Conservation (phyloP, 768 basidiomycete genomes). For the Pleurotus tuoliensis region DNA sequence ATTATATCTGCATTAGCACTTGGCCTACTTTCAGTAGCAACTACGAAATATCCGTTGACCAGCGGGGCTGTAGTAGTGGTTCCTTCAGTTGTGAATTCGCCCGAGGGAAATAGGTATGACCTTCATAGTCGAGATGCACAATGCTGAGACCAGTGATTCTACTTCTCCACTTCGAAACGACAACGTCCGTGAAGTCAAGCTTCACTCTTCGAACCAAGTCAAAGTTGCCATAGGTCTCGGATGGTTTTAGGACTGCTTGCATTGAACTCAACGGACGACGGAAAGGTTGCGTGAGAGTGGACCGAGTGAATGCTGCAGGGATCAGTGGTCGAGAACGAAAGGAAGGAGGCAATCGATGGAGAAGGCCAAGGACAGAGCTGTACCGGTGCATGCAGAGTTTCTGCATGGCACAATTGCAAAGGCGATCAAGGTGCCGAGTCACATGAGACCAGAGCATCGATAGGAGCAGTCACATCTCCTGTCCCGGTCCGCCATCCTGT, state of each 20-base stretch:
- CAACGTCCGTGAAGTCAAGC: conserved; percentile 76
- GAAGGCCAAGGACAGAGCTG: background rate
- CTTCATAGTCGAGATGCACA: conserved; percentile 89
- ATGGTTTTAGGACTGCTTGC: conserved; percentile 25
- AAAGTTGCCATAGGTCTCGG: conserved; percentile 67
- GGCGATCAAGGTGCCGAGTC: background rate
- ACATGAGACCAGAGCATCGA: background rate
- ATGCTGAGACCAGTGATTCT: conserved; percentile 83
- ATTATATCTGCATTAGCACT: background rate
- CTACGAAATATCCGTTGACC: conserved; percentile 88
- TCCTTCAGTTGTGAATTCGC: conserved; percentile 10
- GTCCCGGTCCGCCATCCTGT: background rate
- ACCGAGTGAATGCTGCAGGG: background rate
- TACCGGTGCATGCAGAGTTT: conserved; percentile 5
- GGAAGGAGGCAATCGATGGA: conserved; percentile 6
- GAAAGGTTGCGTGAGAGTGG: background rate
- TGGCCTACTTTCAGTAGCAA: conserved; percentile 78
- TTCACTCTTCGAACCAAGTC: conserved; percentile 76
- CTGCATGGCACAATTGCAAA: background rate
- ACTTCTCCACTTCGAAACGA: conserved; percentile 86
- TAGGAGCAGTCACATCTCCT: background rate
- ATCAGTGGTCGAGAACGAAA: background rate
- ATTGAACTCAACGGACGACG: conserved; percentile 10
- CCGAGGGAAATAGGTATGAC: conserved; percentile 33
- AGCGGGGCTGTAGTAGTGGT: conserved; percentile 59